Conservation (phyloP, 2,329 filamentous ascomycete species). For the Thyridium curvatum region DNA sequence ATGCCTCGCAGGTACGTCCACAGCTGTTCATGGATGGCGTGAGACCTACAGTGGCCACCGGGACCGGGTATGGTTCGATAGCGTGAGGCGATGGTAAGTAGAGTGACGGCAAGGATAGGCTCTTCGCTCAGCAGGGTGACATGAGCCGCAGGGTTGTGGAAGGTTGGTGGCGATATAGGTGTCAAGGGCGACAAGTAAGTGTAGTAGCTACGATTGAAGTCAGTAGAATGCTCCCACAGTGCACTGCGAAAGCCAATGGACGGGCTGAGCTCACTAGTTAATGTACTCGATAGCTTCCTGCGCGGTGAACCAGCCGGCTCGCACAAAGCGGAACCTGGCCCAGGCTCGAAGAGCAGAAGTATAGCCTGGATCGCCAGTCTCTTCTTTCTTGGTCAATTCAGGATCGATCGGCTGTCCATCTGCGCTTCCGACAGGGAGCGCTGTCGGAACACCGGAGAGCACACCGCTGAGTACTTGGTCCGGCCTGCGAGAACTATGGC, state of each 20-base stretch:
- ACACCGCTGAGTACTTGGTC: too few species aligned
- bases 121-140: constrained; percentile 78
- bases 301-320: constrained; percentile 92
- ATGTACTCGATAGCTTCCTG: constrained; percentile 91
- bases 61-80: constrained; percentile 77
- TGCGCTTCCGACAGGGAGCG: constrained; percentile 2
- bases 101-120: constrained; percentile 84
- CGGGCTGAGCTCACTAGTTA: constrained; percentile 60
- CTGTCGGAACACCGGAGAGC: too few species aligned
- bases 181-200: constrained; percentile 85
- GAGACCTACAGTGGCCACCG: constrained; percentile 75
- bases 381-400: constrained; percentile 33
- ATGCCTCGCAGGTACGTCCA: constrained; percentile 93
- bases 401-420: constrained; percentile 38
- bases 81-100: constrained; percentile 84
- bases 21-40: constrained; percentile 89
- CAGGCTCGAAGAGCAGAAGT: constrained; percentile 76
- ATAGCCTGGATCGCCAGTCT: constrained; percentile 48
- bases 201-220: constrained; percentile 61
- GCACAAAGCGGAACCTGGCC: constrained; percentile 89
- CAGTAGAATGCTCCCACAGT: background rate
- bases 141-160: constrained; percentile 75
- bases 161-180: constrained; percentile 88
- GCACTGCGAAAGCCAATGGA: background rate
- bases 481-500: too few species aligned